Evolutionary conservation across 331 rosid genomes (phyloP).

Genomic region (Rhamnella rubrinervis): DNA sequence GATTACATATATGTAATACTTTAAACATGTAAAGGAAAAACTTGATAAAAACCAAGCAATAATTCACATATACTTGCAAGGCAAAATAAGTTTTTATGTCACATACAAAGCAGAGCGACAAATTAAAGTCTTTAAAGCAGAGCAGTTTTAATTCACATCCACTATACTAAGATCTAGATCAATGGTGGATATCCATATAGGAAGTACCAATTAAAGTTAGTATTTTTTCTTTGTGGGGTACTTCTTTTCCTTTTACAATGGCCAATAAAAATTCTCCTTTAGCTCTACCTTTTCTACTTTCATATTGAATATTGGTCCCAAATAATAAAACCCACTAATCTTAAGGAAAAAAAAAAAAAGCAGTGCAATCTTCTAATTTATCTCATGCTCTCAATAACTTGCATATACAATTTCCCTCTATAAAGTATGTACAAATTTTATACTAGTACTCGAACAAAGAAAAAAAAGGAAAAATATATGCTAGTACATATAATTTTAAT

Average conservation of each 20-base stretch:
- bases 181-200: not conserved
- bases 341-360: not conserved
- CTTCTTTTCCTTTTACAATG: conserved; percentile 14
- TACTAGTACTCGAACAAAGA: no score
- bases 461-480: no score
- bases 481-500: not conserved
- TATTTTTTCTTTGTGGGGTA: conserved; percentile 21
- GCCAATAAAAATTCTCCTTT: conserved; percentile 22
- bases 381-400: not conserved
- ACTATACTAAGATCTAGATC: no score
- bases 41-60: not conserved
- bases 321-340: not conserved
- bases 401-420: not conserved
- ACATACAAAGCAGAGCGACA: not conserved
- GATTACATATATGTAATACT: no score
- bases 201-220: not conserved
- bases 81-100: not conserved
- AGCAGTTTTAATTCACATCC: not conserved
- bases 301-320: conserved; percentile 11
- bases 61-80: not conserved
- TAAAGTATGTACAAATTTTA: conserved; percentile 8
- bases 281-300: conserved; percentile 27
- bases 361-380: not conserved
- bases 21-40: no score
- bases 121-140: conserved; percentile 15